Evolutionary conservation across 2,329 filamentous ascomycete species (phyloP).

Genomic region (Cladosporium halotolerans): DNA sequence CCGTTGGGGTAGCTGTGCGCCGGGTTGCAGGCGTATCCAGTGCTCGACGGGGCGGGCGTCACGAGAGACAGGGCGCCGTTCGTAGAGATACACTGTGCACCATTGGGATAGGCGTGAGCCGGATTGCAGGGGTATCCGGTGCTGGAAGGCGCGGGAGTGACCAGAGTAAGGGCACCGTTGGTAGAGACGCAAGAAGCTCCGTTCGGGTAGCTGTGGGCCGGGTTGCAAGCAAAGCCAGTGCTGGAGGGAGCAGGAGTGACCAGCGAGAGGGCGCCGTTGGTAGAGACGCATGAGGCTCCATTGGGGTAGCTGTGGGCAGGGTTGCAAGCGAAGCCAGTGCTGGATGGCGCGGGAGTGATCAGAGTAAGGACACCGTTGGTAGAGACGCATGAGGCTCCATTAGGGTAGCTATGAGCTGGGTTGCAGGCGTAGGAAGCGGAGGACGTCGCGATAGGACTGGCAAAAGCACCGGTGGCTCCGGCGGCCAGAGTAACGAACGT

Average conservation of each 20-base stretch:
- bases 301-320: conserved; percentile 20
- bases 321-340: conserved; percentile 19
- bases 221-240: conserved; percentile 12
- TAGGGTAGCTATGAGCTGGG: conserved; percentile 18
- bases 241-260: conserved; percentile 12
- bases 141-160: conserved; percentile 8
- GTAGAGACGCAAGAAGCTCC: conserved; percentile 15
- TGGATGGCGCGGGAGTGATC: conserved; percentile 10
- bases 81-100: conserved; percentile 14
- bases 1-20: conserved; percentile 19
- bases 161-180: conserved; percentile 14
- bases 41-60: conserved; percentile 1
- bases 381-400: conserved; percentile 14
- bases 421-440: conserved; percentile 18
- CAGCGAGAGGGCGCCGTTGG: conserved; percentile 15
- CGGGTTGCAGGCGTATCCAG: conserved; percentile 20
- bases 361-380: conserved; percentile 15
- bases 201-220: conserved; percentile 16
- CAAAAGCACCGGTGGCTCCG: conserved; percentile 4
- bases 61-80: conserved; percentile 15
- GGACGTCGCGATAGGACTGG: background rate
- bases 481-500: conserved; percentile 1
- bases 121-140: conserved; percentile 13
- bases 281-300: conserved; percentile 17
- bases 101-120: conserved; percentile 16